A percentile compares a stretch with the other conserved stretches of the same genome.
Evolutionary conservation across 257 asterid species (phyloP).

Genomic region (Solanum pennellii): DNA sequence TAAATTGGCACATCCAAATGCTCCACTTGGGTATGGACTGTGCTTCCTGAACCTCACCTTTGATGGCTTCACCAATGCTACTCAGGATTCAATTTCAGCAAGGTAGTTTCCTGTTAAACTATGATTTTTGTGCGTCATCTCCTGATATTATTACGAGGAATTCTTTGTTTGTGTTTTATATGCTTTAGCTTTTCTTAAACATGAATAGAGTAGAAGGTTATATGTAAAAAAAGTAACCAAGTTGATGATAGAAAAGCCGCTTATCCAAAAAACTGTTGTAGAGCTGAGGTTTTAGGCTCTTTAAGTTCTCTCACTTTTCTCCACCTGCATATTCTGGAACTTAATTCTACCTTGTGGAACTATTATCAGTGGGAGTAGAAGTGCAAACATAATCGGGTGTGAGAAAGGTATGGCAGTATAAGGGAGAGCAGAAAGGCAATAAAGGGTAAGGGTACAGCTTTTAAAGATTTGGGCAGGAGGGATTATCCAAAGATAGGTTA

Average conservation of each 20-base stretch:
- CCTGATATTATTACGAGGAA: neutral
- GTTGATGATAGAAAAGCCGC: neutral
- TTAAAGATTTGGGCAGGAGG: neutral
- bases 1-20: constrained; percentile 88
- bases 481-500: neutral
- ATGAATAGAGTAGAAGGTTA: neutral
- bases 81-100: constrained; percentile 84
- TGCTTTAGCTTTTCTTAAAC: neutral
- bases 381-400: neutral
- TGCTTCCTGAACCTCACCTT: constrained; percentile 91
- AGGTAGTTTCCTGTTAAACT: constrained; percentile 29
- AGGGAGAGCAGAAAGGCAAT: neutral
- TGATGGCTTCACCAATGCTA: constrained; percentile 99
- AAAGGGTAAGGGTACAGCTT: neutral
- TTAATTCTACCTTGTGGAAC: neutral
- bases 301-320: neutral
- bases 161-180: neutral
- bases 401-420: neutral
- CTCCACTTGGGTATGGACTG: constrained; percentile 88
- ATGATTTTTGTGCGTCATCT: neutral
- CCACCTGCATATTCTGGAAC: neutral
- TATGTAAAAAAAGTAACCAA: neutral
- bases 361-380: neutral
- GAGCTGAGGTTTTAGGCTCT: neutral
- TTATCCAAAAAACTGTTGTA: neutral